phyloP scores from a whole-genome alignment of 2,329 filamentous ascomycete species.

The Aspergillus tubingensis region DNA sequence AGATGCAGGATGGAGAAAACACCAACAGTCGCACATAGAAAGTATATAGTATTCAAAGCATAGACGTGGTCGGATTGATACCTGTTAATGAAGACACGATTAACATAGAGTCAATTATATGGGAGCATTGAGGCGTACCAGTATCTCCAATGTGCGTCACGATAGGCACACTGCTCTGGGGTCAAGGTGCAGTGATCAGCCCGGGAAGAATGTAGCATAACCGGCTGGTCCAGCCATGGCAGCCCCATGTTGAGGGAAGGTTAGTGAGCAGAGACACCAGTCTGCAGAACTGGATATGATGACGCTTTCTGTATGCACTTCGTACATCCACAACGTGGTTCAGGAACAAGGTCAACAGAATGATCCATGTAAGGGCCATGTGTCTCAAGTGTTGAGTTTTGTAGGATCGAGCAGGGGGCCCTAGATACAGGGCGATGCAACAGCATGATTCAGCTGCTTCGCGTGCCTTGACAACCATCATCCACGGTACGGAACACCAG shows the following conservation, averaged over 20 bases:
- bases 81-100: conserved; percentile 35
- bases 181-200: conserved; percentile 32
- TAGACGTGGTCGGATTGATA: conserved; percentile 58
- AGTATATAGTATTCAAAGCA: conserved; percentile 55
- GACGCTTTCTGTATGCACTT: background rate
- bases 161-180: conserved; percentile 33
- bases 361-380: background rate
- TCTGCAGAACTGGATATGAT: background rate
- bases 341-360: background rate
- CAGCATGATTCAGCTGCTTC: background rate
- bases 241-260: conserved; percentile 13
- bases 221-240: conserved; percentile 36
- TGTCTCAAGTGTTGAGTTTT: background rate
- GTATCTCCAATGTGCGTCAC: conserved; percentile 30
- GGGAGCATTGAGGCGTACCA: conserved; percentile 25
- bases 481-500: background rate
- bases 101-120: background rate
- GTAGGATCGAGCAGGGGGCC: background rate
- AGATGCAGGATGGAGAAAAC: conserved; percentile 50
- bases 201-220: conserved; percentile 35
- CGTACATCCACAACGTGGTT: background rate
- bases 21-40: conserved; percentile 53
- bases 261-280: background rate
- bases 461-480: background rate
- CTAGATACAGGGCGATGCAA: background rate